Evolutionary conservation across 1,284 basidiomycete genomes (phyloP).

Genomic region (Tetrapyrgos nigripes): DNA sequence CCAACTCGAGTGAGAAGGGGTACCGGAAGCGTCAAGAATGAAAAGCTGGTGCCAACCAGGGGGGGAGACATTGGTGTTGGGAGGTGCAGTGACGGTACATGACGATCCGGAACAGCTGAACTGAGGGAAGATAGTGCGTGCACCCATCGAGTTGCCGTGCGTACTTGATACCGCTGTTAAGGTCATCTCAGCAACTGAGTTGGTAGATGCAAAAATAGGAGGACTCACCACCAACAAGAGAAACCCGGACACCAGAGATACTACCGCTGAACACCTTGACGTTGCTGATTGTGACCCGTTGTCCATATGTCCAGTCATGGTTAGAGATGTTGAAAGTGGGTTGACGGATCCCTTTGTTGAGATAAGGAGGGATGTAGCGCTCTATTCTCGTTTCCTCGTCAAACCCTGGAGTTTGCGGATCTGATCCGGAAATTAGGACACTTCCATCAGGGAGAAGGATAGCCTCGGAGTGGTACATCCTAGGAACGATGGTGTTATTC

Average conservation of each 20-base stretch:
- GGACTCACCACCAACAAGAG: constrained; percentile 31
- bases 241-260: constrained; percentile 61
- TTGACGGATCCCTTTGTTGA: constrained; percentile 60
- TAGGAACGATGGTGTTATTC: constrained; percentile 74
- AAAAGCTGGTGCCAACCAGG: constrained; percentile 65
- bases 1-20: constrained; percentile 58
- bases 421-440: constrained; percentile 74
- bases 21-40: constrained; percentile 56
- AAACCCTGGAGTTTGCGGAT: constrained; percentile 64
- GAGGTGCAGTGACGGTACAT: constrained; percentile 59
- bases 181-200: background rate
- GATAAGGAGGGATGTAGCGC: constrained; percentile 78
- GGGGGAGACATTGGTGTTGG: constrained; percentile 54
- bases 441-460: constrained; percentile 67
- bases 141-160: constrained; percentile 64
- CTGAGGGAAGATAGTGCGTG: constrained; percentile 57
- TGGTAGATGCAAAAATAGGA: background rate
- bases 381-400: constrained; percentile 80
- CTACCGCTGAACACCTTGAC: constrained; percentile 64
- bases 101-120: constrained; percentile 54
- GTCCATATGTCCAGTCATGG: constrained; percentile 67
- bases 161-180: constrained; percentile 56
- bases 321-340: constrained; percentile 62
- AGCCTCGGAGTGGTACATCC: constrained; percentile 85
- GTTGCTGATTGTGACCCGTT: constrained; percentile 53